phyloP scores from a whole-genome alignment of 2,329 filamentous ascomycete species.

The Beauveria sp. region DNA sequence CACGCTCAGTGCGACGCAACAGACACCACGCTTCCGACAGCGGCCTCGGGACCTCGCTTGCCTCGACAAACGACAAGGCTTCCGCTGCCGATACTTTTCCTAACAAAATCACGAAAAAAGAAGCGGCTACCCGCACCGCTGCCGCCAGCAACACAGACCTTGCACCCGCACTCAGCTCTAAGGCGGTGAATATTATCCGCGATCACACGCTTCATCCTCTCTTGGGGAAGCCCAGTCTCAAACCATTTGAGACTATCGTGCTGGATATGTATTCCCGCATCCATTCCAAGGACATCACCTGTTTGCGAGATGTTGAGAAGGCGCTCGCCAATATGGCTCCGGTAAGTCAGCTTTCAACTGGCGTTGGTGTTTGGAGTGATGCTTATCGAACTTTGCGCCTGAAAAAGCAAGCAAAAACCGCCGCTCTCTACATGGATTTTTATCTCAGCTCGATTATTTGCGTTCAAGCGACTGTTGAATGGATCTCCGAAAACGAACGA shows the following conservation, averaged over 20 bases:
- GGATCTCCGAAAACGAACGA: slow-evolving; percentile 79
- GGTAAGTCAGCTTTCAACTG: slow-evolving; percentile 66
- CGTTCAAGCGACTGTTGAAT: slow-evolving; percentile 81
- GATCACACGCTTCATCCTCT: slow-evolving; percentile 74
- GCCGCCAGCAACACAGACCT: slow-evolving; percentile 39
- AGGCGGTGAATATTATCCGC: slow-evolving; percentile 69
- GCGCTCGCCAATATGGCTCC: slow-evolving; percentile 83
- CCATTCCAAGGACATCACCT: slow-evolving; percentile 76
- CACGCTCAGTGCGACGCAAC: slow-evolving; percentile 46
- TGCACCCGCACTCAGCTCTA: slow-evolving; percentile 56
- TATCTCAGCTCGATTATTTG: slow-evolving; percentile 85
- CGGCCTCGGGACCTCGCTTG: slow-evolving; percentile 77
- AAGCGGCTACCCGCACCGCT: slow-evolving; percentile 46
- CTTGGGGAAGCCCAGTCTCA: slow-evolving; percentile 62
- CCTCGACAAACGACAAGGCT: slow-evolving; percentile 48
- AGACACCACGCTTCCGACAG: slow-evolving; percentile 76
- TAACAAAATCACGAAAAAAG: slow-evolving; percentile 29
- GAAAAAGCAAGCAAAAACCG: slow-evolving; percentile 71
- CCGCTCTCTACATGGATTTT: slow-evolving; percentile 71
- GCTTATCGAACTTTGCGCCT: slow-evolving; percentile 62
- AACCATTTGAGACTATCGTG: slow-evolving; percentile 74
- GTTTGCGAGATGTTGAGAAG: slow-evolving; percentile 90
- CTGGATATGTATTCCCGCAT: slow-evolving; percentile 73
- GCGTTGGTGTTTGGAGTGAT: slow-evolving; percentile 51
- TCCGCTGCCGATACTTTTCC: slow-evolving; percentile 31